Evolutionary conservation across 176 grass and related monocot genomes (phyloP), one percentile per base, ranked within the genome.

Genomic region (sorghum (Sorghum bicolor)): DNA sequence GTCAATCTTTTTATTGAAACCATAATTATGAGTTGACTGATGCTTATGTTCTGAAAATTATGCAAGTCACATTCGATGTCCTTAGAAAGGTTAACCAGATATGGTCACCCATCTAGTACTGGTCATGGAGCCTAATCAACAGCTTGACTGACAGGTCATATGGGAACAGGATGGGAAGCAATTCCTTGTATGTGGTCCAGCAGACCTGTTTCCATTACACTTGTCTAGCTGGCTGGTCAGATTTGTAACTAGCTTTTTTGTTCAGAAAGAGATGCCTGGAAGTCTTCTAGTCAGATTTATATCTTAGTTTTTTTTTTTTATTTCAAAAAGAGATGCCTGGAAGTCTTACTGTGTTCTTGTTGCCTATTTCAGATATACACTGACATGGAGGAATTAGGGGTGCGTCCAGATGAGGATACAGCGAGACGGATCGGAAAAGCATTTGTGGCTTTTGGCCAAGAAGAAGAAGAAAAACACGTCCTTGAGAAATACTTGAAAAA

Each of bases 361-460:
- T 9, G 19, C 3, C 53, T 82, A 48, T 80, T 76, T 66, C 72
- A 99, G 93, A 37, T 99, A 78, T 99, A 89, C 65, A 74, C 74
- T 36, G 93, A 94, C 45, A 96, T 94, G 93, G 96, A 99, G 65
- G 96, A 99, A 69, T 64, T 94, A 45, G 70, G 91, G 41, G 85
- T 96, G 58, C 79, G 74, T 77, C 93, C 96, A 10, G 93, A 99
- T 24, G 93, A 94, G 74, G 93, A 96, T 82, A 99, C 96, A 50
- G 86, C 90, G 5, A 92, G 85, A 77, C 95, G 91, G 67, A 87
- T 99, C 22, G 93, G 87, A 80, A 88, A 75, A 83, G 93, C 96
- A 84, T 96, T 96, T 52, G 77, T 43, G 3, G 40, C 74, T 24
- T 79, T 29, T 25, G 91, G 82, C 16, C 87, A 96, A 80, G 83